phyloP scores from a whole-genome alignment of 129 eudicot species.

The Flaveria sonorensis region DNA sequence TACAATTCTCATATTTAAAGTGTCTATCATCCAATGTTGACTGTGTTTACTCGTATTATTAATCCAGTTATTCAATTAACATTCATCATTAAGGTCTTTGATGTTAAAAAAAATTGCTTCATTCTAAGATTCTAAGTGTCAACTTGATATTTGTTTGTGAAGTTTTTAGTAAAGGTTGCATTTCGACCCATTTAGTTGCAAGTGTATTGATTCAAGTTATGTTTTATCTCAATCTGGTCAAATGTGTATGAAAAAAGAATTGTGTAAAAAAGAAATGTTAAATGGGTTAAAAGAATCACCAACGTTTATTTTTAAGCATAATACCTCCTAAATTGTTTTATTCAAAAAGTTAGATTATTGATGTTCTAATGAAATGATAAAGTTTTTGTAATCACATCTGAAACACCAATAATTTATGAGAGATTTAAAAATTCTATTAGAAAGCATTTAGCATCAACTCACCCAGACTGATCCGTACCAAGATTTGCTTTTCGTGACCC shows the following conservation, averaged over 20 bases:
- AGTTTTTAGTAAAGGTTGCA: neutral
- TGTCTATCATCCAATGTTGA: conserved; percentile 4
- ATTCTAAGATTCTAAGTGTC: neutral
- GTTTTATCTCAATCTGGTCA: neutral
- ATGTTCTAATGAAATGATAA: neutral
- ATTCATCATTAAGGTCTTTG: conserved; percentile 1
- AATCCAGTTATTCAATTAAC: neutral
- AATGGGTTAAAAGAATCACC: neutral
- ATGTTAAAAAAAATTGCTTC: conserved; percentile 1
- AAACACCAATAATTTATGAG: neutral
- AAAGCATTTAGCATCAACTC: neutral
- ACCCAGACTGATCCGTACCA: neutral
- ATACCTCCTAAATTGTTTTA: neutral
- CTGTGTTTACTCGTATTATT: neutral
- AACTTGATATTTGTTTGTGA: neutral
- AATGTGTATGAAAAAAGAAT: neutral
- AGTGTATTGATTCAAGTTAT: neutral
- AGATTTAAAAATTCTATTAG: neutral
- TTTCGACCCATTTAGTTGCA: neutral
- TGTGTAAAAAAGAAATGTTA: neutral
- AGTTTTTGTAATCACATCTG: neutral
- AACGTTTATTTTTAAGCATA: neutral
- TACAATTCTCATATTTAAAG: neutral
- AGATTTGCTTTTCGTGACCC: neutral
- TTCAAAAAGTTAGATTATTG: neutral